Conservation (phyloP, 768 basidiomycete genomes). For the Gymnopilus junonius region DNA sequence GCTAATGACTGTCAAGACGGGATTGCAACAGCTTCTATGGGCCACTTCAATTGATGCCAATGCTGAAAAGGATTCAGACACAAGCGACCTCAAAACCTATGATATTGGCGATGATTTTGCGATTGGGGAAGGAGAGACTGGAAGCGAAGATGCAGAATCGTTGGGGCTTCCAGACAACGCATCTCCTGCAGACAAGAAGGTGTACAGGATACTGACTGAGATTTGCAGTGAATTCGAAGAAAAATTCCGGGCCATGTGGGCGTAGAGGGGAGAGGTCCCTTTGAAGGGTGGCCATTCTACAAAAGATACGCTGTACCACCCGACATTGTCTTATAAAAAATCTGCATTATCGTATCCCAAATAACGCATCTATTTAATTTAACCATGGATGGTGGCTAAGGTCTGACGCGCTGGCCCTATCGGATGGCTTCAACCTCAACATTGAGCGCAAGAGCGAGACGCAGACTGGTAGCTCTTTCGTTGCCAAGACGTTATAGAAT, state of each 20-base stretch:
- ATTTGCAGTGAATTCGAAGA: conserved; percentile 54
- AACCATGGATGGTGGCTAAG: conserved; percentile 14
- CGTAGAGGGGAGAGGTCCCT: conserved; percentile 32
- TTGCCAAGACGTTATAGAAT: conserved; percentile 1
- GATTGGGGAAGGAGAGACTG: conserved; percentile 18
- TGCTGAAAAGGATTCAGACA: not conserved
- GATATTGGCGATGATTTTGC: conserved; percentile 25
- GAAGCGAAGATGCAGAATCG: conserved; percentile 9
- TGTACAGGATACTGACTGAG: conserved; percentile 52
- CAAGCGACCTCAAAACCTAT: conserved; percentile 15
- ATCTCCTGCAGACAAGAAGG: conserved; percentile 53
- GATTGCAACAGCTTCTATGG: conserved; percentile 50
- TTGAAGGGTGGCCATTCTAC: too few relatives aligned
- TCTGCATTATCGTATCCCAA: too few relatives aligned
- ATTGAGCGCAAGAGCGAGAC: conserved; percentile 13
- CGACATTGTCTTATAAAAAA: too few relatives aligned
- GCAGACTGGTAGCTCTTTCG: conserved; percentile 7
- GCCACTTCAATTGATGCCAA: conserved; percentile 14
- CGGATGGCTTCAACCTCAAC: conserved; percentile 20
- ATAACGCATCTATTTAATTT: too few relatives aligned
- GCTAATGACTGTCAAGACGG: conserved; percentile 51
- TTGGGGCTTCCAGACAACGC: conserved; percentile 41
- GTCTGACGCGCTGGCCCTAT: conserved; percentile 12
- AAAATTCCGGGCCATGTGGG: conserved; percentile 71
- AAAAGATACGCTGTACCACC: too few relatives aligned